Base-by-base conservation (phyloP, 768 basidiomycete species). In the Amanita phalloides region DNA sequence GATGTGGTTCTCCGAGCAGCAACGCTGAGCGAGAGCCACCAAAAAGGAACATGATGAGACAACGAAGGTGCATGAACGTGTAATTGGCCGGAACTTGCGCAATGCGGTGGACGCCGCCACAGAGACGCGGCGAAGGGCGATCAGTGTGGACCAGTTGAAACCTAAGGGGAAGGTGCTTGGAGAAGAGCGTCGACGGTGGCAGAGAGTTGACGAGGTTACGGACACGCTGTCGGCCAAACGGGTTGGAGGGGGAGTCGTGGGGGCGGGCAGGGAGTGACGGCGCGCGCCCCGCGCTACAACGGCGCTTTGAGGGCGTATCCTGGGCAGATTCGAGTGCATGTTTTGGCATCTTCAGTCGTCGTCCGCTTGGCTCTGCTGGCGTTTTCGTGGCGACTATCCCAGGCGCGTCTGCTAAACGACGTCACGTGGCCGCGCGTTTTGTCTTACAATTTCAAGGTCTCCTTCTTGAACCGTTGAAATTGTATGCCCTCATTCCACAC, bases 1-100 rank as follows among this genome's bases (percentile, higher is more conserved):
- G 61, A 59, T 86, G 81, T 1, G 74, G 76, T 51, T 64, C 56
- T 52, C 58, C 57, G 39, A 36, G 46, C 8, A 37, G 56, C 53
- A 6, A 56, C 58, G 44, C 59, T 52, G 33, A 56, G 37, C 57
- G 49, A 48, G 54, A 49, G 2, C 57, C 69, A 43, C 69, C 72
- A 56, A 85, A 87, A 4, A 85, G 64, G 59, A 78, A 88, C 6
- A 74, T 66, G 26, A 87, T 70, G 44, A 89, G 73, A 43, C 71
- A 74, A 37, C 77, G 76, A 4, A 89, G 68, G 58, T 84, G 84
- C 0, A 74, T 68, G 56, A 89, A 81, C 0, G 81, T 83, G 61
- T 86, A 87, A 60, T 73, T 84, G 25, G 79, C 67, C 0, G 86
- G 86, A 6, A 86, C 82, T 56, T 85, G 84, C 4, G 79, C 78